Percentiles rank a stretch among this genome's conserved stretches.
These are phyloP conservation scores for Sporothrix brunneoviolacea DNA, from an alignment of 2,329 filamentous ascomycete species.

Conservation along the genomic window DNA sequence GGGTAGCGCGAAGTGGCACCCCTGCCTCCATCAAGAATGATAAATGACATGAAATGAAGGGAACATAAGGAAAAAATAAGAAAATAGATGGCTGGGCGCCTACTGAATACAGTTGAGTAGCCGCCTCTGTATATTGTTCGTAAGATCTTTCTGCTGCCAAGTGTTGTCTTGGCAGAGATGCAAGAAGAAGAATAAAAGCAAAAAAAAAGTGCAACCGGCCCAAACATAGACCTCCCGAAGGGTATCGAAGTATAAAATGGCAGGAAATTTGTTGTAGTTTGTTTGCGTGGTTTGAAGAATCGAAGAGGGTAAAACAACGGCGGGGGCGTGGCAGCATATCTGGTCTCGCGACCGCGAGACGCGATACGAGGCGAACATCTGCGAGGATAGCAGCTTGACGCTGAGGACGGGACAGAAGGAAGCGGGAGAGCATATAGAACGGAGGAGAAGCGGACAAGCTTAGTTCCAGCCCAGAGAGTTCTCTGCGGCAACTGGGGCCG, in stretches of 20 bases:
- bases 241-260: constrained; percentile 38
- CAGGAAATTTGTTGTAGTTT: constrained; percentile 9
- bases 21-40: constrained; percentile 10
- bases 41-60: constrained; percentile 16
- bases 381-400: background rate
- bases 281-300: constrained; percentile 14
- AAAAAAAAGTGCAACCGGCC: constrained; percentile 19
- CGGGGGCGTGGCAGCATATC: constrained; percentile 22
- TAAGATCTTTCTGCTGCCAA: constrained; percentile 9
- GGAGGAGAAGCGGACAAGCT: constrained; percentile 22
- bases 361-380: constrained; percentile 3
- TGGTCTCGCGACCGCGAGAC: constrained; percentile 1
- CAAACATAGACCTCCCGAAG: constrained; percentile 32
- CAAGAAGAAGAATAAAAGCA: constrained; percentile 10
- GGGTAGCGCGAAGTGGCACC: background rate
- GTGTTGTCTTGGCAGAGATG: background rate
- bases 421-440: background rate
- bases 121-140: constrained; percentile 14
- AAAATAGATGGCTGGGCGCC: constrained; percentile 12
- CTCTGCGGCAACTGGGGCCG: constrained; percentile 82
- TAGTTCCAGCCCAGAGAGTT: constrained; percentile 96
- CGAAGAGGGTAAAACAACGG: constrained; percentile 22
- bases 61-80: constrained; percentile 11
- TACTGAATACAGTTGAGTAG: background rate
- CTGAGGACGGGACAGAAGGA: background rate